phyloP scores from a whole-genome alignment of 768 basidiomycete species.

The Neoboletus magnificus region DNA sequence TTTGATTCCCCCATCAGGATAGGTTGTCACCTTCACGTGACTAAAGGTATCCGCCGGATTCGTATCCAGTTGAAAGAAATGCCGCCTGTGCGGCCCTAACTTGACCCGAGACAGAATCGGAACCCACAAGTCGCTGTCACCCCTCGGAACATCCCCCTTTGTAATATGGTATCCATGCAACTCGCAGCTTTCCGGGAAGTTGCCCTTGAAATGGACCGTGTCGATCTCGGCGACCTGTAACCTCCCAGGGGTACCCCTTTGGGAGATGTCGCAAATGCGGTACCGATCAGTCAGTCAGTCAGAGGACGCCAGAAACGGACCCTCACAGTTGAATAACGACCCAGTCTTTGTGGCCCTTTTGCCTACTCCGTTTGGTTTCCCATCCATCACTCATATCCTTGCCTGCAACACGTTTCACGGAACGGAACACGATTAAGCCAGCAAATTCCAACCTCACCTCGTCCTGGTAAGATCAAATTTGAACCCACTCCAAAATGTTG shows the following conservation, averaged over 20 bases:
- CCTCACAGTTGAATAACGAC: constrained; percentile 79
- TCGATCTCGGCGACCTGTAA: constrained; percentile 86
- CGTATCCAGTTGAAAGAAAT: constrained; percentile 81
- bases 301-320: constrained; percentile 11
- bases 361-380: constrained; percentile 91
- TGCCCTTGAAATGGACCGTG: constrained; percentile 94
- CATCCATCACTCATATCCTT: constrained; percentile 98
- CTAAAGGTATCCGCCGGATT: constrained; percentile 58
- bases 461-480: constrained; percentile 87
- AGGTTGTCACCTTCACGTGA: constrained; percentile 85
- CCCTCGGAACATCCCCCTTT: constrained; percentile 36
- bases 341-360: constrained; percentile 85
- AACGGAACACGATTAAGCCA: background rate
- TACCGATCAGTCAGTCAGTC: background rate
- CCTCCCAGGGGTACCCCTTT: constrained; percentile 68
- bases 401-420: constrained; percentile 34
- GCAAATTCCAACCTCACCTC: constrained; percentile 45
- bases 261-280: background rate
- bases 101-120: constrained; percentile 71
- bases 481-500: constrained; percentile 93
- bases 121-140: constrained; percentile 55
- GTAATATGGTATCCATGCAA: constrained; percentile 52
- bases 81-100: constrained; percentile 85
- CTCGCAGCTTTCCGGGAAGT: constrained; percentile 88
- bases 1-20: constrained; percentile 95